Base-by-base conservation (phyloP, 2,329 filamentous ascomycete genomes). In the Paramyrothecium sp. region DNA sequence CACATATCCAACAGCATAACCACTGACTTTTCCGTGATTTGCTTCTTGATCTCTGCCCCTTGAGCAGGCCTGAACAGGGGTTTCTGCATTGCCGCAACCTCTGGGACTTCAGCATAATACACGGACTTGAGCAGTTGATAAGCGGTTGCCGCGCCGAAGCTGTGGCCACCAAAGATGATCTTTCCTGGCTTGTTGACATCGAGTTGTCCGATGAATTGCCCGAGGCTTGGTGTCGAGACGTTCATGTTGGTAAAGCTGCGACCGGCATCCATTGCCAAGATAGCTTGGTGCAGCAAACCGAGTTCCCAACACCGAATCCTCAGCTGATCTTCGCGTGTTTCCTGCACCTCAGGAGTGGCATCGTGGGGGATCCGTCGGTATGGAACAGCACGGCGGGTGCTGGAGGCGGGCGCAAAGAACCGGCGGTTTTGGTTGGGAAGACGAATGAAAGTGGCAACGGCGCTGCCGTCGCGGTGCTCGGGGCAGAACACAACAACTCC, bases 401-500 rank as follows among this genome's bases (percentile, higher is more conserved):
- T 58, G 7, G 67, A 65, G 1, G 64, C 65, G 30, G 38, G n/a
- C 3, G 51, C 21, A 22, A 65, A 65, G 17, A 59, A 63, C 5
- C 61, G 63, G 52, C 75, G 59, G 63, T 80, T 71, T n/a, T 77
- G 75, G 1, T 78, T 77, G 1, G 88, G 83, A 8, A 83, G 79
- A 23, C 90, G 86, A 49, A 96, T 79, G 63, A 89, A 87, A 1
- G 89, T 85, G n/a, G 91, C 80, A 2, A 91, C 89, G 3, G 89
- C 82, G 69, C 89, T 93, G 54, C 91, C 90, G 66, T 96, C 92
- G 49, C 92, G 83, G 69, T 96, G 92, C 66, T 96, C 92, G 0
- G 90, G 86, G 57, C 90, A 92, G 54, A 94, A 77, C 2, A 96
- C 91, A 8, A 95, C 85, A 21, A 93, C 80, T 46, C 92, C 92